Evolutionary conservation across 148 eudicot genomes (phyloP).

Genomic region (Rhododendron mucronatum): DNA sequence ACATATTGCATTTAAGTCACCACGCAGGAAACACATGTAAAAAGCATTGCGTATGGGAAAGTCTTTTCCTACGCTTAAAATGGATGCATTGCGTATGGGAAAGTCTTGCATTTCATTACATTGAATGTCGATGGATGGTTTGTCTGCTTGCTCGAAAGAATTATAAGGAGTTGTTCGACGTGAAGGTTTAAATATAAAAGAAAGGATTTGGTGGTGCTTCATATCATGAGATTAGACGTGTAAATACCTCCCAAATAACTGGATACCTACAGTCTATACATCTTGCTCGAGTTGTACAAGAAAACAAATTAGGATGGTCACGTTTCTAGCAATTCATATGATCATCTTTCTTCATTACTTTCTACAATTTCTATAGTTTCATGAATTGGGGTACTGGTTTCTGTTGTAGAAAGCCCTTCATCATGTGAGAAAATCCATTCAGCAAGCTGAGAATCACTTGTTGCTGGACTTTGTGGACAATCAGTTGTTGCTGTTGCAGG

Average conservation of each 20-base stretch:
- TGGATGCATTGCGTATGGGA: background rate
- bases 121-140: no score
- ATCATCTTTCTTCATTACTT: background rate
- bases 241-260: background rate
- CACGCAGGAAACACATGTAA: no score
- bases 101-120: no score
- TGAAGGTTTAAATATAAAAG: no score
- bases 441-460: slow-evolving; percentile 1
- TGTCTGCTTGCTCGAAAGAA: background rate
- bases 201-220: background rate
- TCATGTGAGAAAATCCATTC: slow-evolving; percentile 8
- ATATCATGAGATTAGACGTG: background rate
- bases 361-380: slow-evolving; percentile 6
- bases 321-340: background rate
- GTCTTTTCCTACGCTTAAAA: background rate
- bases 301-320: background rate
- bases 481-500: background rate
- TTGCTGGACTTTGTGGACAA: slow-evolving; percentile 14
- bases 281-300: background rate
- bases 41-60: no score
- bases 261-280: background rate
- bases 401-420: slow-evolving; percentile 27
- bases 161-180: no score
- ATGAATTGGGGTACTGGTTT: slow-evolving; percentile 15
- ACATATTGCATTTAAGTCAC: no score